Conservation (phyloP, 768 basidiomycete genomes). For the Mycena vitilis region DNA sequence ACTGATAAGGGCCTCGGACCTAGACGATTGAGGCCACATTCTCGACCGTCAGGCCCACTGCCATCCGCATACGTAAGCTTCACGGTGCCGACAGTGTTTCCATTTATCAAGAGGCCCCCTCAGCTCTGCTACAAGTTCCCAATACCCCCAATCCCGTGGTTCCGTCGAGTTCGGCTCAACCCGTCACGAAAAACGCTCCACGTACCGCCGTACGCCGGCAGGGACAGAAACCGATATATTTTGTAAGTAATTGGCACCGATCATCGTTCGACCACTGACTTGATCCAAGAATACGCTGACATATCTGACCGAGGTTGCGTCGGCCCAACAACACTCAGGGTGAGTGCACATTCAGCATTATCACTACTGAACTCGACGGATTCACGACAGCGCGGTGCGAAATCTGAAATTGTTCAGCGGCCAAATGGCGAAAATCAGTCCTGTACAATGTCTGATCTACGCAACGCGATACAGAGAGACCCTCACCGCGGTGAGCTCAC, state of each 20-base stretch:
- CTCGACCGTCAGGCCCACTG: background rate
- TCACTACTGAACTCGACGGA: background rate
- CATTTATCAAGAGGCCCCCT: background rate
- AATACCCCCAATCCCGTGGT: background rate
- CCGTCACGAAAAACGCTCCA: background rate
- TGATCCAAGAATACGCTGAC: background rate
- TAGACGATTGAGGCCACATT: background rate
- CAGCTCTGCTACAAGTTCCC: background rate
- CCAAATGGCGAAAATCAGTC: slow-evolving; percentile 12
- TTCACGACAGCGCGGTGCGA: background rate
- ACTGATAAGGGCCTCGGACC: too few species aligned
- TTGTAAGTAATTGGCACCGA: background rate
- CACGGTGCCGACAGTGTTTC: too few species aligned
- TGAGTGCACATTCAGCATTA: background rate
- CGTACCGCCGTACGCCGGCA: background rate
- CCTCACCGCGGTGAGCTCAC: slow-evolving; percentile 1
- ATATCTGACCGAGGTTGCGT: slow-evolving; percentile 10
- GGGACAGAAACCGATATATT: background rate
- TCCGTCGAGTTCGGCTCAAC: background rate
- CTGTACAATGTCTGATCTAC: slow-evolving; percentile 9
- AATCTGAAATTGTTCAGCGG: slow-evolving; percentile 12
- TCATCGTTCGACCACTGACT: background rate
- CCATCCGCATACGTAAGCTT: slow-evolving; percentile 15
- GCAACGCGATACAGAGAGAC: slow-evolving; percentile 17
- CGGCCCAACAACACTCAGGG: background rate